A percentile compares a stretch with the other conserved stretches of the same genome.
Evolutionary conservation across 1,284 basidiomycete species (phyloP).

Genomic region (Ustilago cynodontis): DNA sequence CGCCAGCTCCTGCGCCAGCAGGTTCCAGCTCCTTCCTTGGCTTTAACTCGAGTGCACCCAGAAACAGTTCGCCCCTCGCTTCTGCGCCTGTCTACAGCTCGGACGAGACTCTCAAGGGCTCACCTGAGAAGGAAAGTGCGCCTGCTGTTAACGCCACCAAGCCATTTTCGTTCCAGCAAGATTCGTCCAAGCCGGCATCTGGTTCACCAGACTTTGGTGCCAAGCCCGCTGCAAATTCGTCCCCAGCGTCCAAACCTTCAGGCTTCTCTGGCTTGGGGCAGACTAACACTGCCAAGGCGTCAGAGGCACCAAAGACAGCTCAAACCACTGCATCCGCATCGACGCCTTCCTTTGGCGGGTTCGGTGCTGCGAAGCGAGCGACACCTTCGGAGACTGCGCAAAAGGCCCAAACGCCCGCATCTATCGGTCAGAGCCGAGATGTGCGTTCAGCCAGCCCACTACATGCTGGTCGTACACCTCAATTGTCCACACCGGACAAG

Average conservation of each 20-base stretch:
- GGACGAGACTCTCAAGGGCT: slow-evolving; percentile 32
- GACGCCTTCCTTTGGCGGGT: slow-evolving; percentile 13
- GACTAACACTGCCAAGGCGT: background rate
- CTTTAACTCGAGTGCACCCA: slow-evolving; percentile 52
- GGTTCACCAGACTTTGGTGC: slow-evolving; percentile 11
- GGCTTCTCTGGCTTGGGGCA: slow-evolving; percentile 28
- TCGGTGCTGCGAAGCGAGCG: slow-evolving; percentile 17
- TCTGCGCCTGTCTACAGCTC: slow-evolving; percentile 48
- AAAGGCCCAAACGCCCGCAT: slow-evolving; percentile 2
- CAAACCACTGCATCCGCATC: background rate
- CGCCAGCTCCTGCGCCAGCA: slow-evolving; percentile 1
- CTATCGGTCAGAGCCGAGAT: slow-evolving; percentile 6
- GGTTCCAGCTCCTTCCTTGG: slow-evolving; percentile 31
- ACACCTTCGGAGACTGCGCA: slow-evolving; percentile 9
- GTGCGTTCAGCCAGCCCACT: slow-evolving; percentile 17
- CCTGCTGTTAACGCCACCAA: slow-evolving; percentile 19
- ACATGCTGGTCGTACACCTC: slow-evolving; percentile 28
- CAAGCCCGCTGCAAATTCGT: slow-evolving; percentile 18
- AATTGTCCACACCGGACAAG: slow-evolving; percentile 25
- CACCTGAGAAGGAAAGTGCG: slow-evolving; percentile 34
- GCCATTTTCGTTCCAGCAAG: slow-evolving; percentile 32
- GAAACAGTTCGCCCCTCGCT: slow-evolving; percentile 57
- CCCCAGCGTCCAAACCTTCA: slow-evolving; percentile 8
- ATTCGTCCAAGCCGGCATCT: slow-evolving; percentile 20
- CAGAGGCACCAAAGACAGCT: slow-evolving; percentile 10